phyloP scores from a whole-genome alignment of 2,329 filamentous ascomycete genomes.

The Fusarium sp. region DNA sequence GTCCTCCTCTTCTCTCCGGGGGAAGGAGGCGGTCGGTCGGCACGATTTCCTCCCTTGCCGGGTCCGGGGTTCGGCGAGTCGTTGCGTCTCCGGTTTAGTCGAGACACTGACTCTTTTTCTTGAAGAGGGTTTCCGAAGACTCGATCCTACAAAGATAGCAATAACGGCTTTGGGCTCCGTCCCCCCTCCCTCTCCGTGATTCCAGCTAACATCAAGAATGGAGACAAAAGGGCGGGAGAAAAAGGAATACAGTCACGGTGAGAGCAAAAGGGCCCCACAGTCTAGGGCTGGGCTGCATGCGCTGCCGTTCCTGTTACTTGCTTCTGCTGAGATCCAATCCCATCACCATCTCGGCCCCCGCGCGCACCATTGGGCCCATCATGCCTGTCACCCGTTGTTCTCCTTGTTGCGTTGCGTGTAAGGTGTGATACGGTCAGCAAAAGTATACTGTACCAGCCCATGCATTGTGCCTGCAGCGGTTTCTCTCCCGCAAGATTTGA shows the following conservation, averaged over 20 bases:
- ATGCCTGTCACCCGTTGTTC: constrained; percentile 14
- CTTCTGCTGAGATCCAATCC: constrained; percentile 37
- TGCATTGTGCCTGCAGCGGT: constrained; percentile 22
- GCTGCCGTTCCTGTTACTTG: constrained; percentile 31
- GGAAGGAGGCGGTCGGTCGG: background rate
- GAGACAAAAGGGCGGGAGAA: background rate
- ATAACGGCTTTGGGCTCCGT: background rate
- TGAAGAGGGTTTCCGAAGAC: background rate
- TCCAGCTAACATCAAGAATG: background rate
- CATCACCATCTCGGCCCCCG: constrained; percentile 25
- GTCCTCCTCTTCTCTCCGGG: background rate
- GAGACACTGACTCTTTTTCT: constrained; percentile 8
- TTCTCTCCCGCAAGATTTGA: background rate
- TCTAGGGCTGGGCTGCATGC: constrained; percentile 14
- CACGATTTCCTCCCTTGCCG: constrained; percentile 16
- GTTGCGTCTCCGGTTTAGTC: constrained; percentile 5
- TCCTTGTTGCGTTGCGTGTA: background rate
- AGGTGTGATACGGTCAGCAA: constrained; percentile 32
- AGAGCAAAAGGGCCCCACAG: constrained; percentile 9
- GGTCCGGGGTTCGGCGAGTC: constrained; percentile 13
- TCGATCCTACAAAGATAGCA: background rate
- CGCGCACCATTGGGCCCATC: background rate
- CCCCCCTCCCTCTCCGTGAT: background rate
- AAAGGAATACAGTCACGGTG: constrained; percentile 12
- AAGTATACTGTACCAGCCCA: constrained; percentile 1